These are phyloP conservation scores for Hygrophila difformis DNA, from an alignment of 257 asterid species.

Conservation along the genomic window DNA sequence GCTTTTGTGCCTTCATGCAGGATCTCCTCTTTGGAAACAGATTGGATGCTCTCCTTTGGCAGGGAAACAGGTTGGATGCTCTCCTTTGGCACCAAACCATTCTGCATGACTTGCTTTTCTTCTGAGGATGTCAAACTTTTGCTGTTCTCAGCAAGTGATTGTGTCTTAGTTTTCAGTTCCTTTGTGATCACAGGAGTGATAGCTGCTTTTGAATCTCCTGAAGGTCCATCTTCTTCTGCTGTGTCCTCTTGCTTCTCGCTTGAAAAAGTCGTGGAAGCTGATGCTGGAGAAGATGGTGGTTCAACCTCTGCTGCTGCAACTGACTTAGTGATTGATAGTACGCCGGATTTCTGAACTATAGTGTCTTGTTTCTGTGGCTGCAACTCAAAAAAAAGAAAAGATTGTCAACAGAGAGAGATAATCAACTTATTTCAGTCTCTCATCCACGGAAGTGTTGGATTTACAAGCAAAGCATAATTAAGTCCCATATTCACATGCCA, in stretches of 20 bases:
- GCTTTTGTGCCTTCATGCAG: constrained; percentile 34
- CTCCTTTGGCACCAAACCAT: constrained; percentile 29
- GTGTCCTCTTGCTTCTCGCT: constrained; percentile 40
- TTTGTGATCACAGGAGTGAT: constrained; percentile 23
- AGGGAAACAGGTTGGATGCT: constrained; percentile 18
- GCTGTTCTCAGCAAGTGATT: constrained; percentile 20
- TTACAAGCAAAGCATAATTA: no score
- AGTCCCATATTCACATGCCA: no score
- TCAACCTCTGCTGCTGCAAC: constrained; percentile 22
- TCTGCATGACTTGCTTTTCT: constrained; percentile 31
- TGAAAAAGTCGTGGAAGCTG: constrained; percentile 27
- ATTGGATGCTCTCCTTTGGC: constrained; percentile 19
- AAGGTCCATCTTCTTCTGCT: constrained; percentile 36
- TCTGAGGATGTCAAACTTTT: constrained; percentile 28
- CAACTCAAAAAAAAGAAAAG: neutral
- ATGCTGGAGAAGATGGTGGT: constrained; percentile 31
- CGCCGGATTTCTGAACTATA: constrained; percentile 26
- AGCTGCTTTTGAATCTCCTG: constrained; percentile 27
- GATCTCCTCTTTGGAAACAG: constrained; percentile 20
- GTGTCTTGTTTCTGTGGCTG: constrained; percentile 35
- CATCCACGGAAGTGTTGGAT: no score
- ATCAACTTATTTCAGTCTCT: no score
- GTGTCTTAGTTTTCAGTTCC: constrained; percentile 37
- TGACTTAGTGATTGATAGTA: constrained; percentile 27
- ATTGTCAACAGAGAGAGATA: neutral